Conservation (phyloP, 306 rosid species). For the Herpetospermum pedunculosum region DNA sequence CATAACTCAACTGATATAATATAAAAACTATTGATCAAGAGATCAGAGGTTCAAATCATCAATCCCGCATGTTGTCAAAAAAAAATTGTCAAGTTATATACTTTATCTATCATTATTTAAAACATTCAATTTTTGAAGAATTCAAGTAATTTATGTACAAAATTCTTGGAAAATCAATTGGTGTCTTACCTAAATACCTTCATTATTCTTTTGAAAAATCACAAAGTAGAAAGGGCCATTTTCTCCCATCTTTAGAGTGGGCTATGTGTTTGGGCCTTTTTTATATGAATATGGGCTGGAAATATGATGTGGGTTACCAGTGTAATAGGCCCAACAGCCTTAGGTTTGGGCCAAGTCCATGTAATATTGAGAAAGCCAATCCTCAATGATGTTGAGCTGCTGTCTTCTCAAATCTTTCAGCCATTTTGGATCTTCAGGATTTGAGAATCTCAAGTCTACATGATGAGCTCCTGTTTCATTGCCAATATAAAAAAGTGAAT, state of each 20-base stretch:
- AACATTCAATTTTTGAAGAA: neutral
- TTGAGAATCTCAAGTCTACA: constrained; percentile 65
- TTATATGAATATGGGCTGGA: neutral
- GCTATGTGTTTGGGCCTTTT: neutral
- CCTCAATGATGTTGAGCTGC: constrained; percentile 39
- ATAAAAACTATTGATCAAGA: too few relatives aligned
- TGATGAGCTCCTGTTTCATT: constrained; percentile 70
- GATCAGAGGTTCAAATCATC: too few relatives aligned
- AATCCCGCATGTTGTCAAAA: too few relatives aligned
- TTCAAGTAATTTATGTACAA: neutral
- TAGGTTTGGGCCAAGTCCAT: constrained; percentile 25
- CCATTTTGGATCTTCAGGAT: constrained; percentile 64
- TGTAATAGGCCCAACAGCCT: neutral
- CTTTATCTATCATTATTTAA: neutral
- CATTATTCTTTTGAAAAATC: neutral
- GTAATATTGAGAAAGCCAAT: constrained; percentile 56
- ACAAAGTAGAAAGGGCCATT: neutral
- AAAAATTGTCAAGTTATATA: too few relatives aligned
- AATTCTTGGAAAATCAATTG: neutral
- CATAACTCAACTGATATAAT: too few relatives aligned
- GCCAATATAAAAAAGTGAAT: too few relatives aligned
- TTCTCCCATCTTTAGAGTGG: neutral
- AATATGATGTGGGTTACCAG: neutral
- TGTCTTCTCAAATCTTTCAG: constrained; percentile 50
- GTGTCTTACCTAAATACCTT: neutral